Conservation (phyloP, 768 basidiomycete genomes). For the Agaricus sinodeliciosus region DNA sequence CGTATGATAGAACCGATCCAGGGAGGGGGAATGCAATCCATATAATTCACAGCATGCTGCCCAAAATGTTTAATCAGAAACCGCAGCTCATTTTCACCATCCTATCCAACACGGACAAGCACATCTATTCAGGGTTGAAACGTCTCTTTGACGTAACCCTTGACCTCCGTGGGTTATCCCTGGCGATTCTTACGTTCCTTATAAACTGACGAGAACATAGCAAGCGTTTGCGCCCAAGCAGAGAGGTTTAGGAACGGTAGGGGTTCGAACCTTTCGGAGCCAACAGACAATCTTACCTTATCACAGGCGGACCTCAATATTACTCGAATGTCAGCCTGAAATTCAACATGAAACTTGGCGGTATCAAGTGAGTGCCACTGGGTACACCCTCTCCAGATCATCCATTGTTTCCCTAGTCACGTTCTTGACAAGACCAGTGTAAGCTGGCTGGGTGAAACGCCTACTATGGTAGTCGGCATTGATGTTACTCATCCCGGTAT, state of each 20-base stretch:
- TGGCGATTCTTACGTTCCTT: too few species aligned
- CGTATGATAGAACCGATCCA: slow-evolving; percentile 45
- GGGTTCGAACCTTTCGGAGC: slow-evolving; percentile 18
- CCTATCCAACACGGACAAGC: slow-evolving; percentile 65
- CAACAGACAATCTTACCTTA: slow-evolving; percentile 17
- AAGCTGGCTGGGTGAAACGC: slow-evolving; percentile 49
- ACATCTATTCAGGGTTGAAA: slow-evolving; percentile 73
- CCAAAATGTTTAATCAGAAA: slow-evolving; percentile 28
- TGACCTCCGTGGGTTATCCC: slow-evolving; percentile 39
- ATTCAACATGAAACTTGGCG: slow-evolving; percentile 79
- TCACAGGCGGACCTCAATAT: slow-evolving; percentile 53
- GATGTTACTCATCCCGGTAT: slow-evolving; percentile 80
- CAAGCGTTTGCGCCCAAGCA: slow-evolving; percentile 71
- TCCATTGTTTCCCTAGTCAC: slow-evolving; percentile 26
- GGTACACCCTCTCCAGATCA: not conserved
- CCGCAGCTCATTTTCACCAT: slow-evolving; percentile 61
- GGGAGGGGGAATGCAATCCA: slow-evolving; percentile 44
- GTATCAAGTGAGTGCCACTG: slow-evolving; percentile 50
- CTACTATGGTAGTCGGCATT: slow-evolving; percentile 81
- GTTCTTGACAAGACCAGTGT: slow-evolving; percentile 43
- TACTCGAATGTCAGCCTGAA: slow-evolving; percentile 81
- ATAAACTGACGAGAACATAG: slow-evolving; percentile 17
- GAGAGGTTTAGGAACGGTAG: slow-evolving; percentile 55
- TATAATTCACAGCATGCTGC: slow-evolving; percentile 34
- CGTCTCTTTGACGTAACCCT: slow-evolving; percentile 59